Base-by-base conservation (phyloP, 2,329 filamentous ascomycete genomes). In the Exophiala viscosa region DNA sequence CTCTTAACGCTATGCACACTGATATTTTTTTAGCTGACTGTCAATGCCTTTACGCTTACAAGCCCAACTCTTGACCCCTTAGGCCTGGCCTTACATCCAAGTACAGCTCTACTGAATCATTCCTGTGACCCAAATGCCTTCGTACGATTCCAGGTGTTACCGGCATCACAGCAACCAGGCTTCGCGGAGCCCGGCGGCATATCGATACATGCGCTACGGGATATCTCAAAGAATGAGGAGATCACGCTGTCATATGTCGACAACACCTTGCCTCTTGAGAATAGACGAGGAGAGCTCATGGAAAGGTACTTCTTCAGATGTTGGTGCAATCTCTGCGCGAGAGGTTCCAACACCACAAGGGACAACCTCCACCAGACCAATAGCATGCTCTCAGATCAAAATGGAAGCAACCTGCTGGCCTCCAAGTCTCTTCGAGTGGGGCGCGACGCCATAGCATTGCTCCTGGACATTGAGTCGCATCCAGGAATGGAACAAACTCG, bases 241-340 rank as follows among this genome's bases (percentile, higher is more conserved):
- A 72, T 86, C 28, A 79, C 75, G 60, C 80, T 85, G 53, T 79
- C 81, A 2, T 86, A 86, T 62, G 72, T 83, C 55, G 83, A 86
- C 60, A 70, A 71, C 33, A 81, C 77, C 0, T 74, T 76, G 35
- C 75, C 80, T 0, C 73, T 71, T 20, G 60, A 68, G 7, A 69
- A 71, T n/a, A 77, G 83, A 2, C 78, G 76, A 56, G 66, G 66
- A 2, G 77, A 83, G 59, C 72, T 86, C 1, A 66, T 67, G 42
- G 67, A 72, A 18, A 73, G 77, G 23, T 86, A 83, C 69, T 81
- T 77, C 64, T 86, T 86, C 66, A 68, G 66, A 11, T 86, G 83
- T 66, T 63, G 63, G 36, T 86, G 83, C 61, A 54, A 28, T 4
- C 28, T 55, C 13, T 57, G 54, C 39, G 38, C 45, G 7, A 41